A percentile compares a stretch with the other conserved stretches of the same genome.
Conservation (phyloP, 2,329 filamentous ascomycete species). For the Cryphonectria japonica region DNA sequence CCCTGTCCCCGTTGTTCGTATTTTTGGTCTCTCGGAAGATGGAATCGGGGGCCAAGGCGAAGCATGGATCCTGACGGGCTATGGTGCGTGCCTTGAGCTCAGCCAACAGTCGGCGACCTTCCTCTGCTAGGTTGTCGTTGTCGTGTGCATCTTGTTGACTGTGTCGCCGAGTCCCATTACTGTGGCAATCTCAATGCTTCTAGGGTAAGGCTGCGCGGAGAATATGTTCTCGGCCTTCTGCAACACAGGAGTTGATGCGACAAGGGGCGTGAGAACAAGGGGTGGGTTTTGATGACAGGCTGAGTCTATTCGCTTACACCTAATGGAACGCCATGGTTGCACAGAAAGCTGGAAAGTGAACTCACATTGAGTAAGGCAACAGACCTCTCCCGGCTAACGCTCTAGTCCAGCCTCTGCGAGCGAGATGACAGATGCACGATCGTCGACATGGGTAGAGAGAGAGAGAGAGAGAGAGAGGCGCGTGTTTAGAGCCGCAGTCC, state of each 20-base stretch:
- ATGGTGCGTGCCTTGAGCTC: not conserved
- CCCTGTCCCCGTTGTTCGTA: not conserved
- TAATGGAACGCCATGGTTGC: not conserved
- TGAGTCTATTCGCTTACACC: not conserved
- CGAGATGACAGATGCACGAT: not conserved
- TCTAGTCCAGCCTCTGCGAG: not conserved
- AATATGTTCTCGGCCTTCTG: not conserved
- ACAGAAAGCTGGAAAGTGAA: slow-evolving; percentile 7
- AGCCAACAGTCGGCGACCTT: not conserved
- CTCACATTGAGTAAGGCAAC: slow-evolving; percentile 7
- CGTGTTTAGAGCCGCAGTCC: not conserved
- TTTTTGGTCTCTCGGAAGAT: not conserved
- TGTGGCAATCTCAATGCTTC: not conserved
- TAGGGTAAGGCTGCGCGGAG: not conserved
- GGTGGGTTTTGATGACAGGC: not conserved
- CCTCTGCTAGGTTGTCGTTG: slow-evolving; percentile 7
- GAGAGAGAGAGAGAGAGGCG: slow-evolving; percentile 3
- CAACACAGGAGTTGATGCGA: not conserved
- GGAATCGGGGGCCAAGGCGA: not conserved
- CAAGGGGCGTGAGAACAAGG: not conserved
- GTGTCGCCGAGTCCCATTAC: not conserved
- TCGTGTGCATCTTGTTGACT: not conserved
- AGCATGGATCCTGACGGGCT: not conserved
- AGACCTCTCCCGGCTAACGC: not conserved
- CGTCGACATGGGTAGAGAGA: not conserved